phyloP scores from a whole-genome alignment of 805 yeast species.

The Saturnispora sanitii region DNA sequence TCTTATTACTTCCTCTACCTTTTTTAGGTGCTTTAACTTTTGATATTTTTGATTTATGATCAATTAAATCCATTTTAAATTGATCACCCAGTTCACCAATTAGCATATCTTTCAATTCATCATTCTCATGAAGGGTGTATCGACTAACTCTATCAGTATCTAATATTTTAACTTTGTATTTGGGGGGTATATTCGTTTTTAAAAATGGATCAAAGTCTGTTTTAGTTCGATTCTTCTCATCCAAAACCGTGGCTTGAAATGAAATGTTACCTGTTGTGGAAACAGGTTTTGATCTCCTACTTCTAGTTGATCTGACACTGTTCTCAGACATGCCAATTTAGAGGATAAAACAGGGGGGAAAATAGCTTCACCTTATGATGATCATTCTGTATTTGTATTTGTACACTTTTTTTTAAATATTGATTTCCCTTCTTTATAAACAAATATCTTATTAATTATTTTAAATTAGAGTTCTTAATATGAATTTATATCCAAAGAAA shows the following conservation, averaged over 20 bases:
- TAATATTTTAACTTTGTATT: slow-evolving; percentile 16
- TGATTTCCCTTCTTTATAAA: too few species aligned
- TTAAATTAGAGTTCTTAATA: too few species aligned
- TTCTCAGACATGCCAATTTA: not conserved
- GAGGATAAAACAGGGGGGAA: too few species aligned
- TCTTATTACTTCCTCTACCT: not conserved
- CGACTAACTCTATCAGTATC: not conserved
- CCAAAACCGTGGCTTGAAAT: slow-evolving; percentile 2
- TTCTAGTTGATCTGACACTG: not conserved
- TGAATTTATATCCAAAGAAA: not conserved
- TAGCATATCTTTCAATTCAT: not conserved
- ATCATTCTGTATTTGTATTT: too few species aligned
- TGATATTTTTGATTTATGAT: slow-evolving; percentile 10
- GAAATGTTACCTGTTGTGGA: not conserved
- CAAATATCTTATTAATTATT: too few species aligned
- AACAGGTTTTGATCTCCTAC: not conserved
- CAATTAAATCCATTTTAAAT: slow-evolving; percentile 14
- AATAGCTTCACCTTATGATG: too few species aligned
- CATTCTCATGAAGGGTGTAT: not conserved
- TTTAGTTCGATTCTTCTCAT: slow-evolving; percentile 6
- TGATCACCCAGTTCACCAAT: slow-evolving; percentile 5
- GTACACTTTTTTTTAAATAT: not conserved
- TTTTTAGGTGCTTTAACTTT: slow-evolving; percentile 1
- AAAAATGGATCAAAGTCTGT: slow-evolving; percentile 30
- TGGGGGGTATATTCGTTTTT: slow-evolving; percentile 19